Evolutionary conservation across 2,329 filamentous ascomycete species (phyloP), one percentile per base, ranked within the genome.

Genomic region (Xylariaceae sp.): DNA sequence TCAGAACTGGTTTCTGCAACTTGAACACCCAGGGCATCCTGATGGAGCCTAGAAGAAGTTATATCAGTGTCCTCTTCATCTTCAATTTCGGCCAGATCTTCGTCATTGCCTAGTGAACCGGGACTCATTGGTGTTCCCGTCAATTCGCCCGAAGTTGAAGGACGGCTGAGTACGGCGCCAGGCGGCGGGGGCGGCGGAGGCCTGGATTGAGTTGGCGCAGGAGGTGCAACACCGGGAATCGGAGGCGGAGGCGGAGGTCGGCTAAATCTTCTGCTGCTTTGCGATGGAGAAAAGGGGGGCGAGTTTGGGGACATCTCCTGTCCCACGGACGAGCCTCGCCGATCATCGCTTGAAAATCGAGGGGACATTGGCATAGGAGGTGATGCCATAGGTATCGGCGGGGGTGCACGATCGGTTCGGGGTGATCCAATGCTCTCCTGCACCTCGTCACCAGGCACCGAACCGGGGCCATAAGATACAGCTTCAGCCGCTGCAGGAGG

Each of bases 41-140:
- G 97, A 74, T 96, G 91, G 58, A 89, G 90, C n/a, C 85, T 91
- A 8, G 90, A 88, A n/a, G 92, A 90, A 1, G 89, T 92, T 71
- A 97, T 97, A 72, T 97, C 94, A 5, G 94, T 97, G 68, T 97
- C 94, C 72, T 97, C 97, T 71, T 97, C 94, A 5, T 93, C 94
- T 71, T 99, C 94, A 70, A 97, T 97, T 70, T 97, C 93, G 0
- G 91, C 95, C 39, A 91, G 82, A 69, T 95, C 92, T 60, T 85
- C 87, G 11, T 88, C 87, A 37, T 76, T 81, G 62, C 77, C 77
- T 59, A 76, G 73, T 8, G 69, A 66, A 9, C 74, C 74, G 62
- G 80, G 70, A 23, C 67, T 70, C 57, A 75, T 74, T 13, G 81
- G 76, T 10, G 78, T 75, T 9, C 75, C 67, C 1, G 72, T 67